These are phyloP conservation scores for Acanthamoeba castellanii DNA, from an alignment of 208 protist genomes.

Conservation along the genomic window DNA sequence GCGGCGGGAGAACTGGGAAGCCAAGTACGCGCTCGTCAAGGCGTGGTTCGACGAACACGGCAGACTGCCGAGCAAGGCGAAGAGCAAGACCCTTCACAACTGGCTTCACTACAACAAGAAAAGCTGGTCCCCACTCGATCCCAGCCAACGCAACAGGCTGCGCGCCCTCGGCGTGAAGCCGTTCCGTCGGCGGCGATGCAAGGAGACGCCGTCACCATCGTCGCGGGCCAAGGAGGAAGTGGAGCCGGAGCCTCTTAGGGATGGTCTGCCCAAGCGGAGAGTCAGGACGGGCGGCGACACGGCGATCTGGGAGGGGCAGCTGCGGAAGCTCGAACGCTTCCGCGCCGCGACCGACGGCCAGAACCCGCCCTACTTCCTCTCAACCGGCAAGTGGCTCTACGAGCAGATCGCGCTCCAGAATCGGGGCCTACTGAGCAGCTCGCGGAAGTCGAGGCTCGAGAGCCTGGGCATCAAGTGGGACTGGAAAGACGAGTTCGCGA, in stretches of 20 bases:
- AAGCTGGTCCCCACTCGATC: neutral
- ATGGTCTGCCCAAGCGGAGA: neutral
- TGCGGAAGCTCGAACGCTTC: neutral
- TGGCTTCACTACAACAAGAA: neutral
- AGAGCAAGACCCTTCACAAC: neutral
- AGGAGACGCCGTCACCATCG: neutral
- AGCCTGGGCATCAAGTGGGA: neutral
- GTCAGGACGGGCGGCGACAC: neutral
- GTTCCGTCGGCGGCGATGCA: neutral
- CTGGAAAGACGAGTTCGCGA: neutral
- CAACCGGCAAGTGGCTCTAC: neutral
- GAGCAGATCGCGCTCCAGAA: slow-evolving; percentile 6
- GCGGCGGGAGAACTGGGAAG: neutral
- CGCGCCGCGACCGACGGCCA: neutral
- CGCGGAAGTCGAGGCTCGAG: neutral
- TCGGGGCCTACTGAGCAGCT: neutral
- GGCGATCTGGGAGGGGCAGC: neutral
- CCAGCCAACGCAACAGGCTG: neutral
- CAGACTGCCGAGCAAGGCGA: neutral
- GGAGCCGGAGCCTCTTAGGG: too few species aligned
- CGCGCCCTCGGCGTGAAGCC: neutral
- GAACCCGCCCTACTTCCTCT: neutral
- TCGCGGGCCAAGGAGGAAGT: neutral
- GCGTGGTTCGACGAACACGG: neutral
- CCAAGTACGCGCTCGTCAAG: neutral